Evolutionary conservation across 2,329 filamentous ascomycete species (phyloP).

Genomic region (Pseudogymnoascus sp.): DNA sequence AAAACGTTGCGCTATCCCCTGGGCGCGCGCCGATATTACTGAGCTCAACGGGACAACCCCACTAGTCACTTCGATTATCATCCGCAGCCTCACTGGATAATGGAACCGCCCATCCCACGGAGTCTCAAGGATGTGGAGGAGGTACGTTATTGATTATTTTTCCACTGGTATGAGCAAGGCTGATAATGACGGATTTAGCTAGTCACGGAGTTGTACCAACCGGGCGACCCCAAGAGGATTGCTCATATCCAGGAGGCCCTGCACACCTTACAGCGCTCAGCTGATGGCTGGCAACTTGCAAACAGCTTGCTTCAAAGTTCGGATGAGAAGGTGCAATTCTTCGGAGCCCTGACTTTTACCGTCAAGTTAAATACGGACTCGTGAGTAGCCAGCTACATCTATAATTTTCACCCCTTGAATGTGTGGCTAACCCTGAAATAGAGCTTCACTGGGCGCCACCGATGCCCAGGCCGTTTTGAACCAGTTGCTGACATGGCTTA

Average conservation of each 20-base stretch:
- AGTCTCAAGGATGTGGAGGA: background rate
- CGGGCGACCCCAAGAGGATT: slow-evolving; percentile 33
- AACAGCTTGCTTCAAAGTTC: slow-evolving; percentile 61
- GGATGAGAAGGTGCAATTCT: slow-evolving; percentile 76
- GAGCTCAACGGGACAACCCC: background rate
- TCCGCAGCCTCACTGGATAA: background rate
- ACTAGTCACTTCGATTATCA: background rate
- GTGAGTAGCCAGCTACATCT: slow-evolving; percentile 34
- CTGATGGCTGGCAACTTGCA: slow-evolving; percentile 78
- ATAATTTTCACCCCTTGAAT: background rate
- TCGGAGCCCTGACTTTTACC: slow-evolving; percentile 84
- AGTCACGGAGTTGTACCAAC: slow-evolving; percentile 42
- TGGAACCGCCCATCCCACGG: background rate
- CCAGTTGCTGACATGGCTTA: slow-evolving; percentile 55
- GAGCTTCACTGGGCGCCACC: slow-evolving; percentile 39
- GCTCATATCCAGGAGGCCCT: slow-evolving; percentile 62
- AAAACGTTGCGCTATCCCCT: background rate
- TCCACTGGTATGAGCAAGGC: background rate
- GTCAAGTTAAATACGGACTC: slow-evolving; percentile 92
- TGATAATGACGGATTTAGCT: slow-evolving; percentile 25
- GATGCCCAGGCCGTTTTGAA: slow-evolving; percentile 51
- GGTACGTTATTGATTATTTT: background rate
- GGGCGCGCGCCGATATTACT: background rate
- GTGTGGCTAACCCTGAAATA: slow-evolving; percentile 10
- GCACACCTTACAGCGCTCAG: slow-evolving; percentile 68